Percentiles rank a stretch among this genome's conserved stretches.
phyloP scores from a whole-genome alignment of 208 protist species.

The Porcisia hertigi region DNA sequence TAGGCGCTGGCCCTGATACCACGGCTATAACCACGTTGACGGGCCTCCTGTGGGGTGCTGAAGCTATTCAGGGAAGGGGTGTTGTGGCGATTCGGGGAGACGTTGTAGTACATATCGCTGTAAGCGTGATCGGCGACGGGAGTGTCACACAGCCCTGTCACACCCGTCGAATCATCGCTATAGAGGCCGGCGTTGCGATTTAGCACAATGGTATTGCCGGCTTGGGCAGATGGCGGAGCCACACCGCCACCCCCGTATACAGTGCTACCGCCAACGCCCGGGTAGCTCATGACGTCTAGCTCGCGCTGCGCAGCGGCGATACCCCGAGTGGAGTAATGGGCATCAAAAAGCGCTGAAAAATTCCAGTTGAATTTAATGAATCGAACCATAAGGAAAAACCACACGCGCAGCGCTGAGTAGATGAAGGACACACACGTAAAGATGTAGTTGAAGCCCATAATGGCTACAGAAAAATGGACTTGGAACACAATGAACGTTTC shows the following conservation, averaged over 20 bases:
- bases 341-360: constrained; percentile 6
- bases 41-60: background rate
- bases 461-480: constrained; percentile 50
- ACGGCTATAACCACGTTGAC: background rate
- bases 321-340: constrained; percentile 17
- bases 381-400: constrained; percentile 85
- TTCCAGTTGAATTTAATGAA: constrained; percentile 70
- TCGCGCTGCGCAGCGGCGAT: constrained; percentile 5
- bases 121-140: background rate
- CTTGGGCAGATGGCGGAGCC: background rate
- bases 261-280: constrained; percentile 3
- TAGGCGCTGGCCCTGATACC: background rate
- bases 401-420: constrained; percentile 81
- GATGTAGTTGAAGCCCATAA: constrained; percentile 73
- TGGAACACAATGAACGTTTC: constrained; percentile 76
- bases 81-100: background rate
- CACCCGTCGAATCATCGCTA: constrained; percentile 12
- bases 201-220: constrained; percentile 24
- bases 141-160: constrained; percentile 9
- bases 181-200: constrained; percentile 16
- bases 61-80: background rate
- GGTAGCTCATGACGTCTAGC: constrained; percentile 16
- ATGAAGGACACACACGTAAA: constrained; percentile 71
- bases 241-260: constrained; percentile 2
- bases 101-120: constrained; percentile 12